Evolutionary conservation across 805 yeast genomes (phyloP), one percentile per base, ranked within the genome.

Genomic region (Sugiyamaella boreocaroliniensis): DNA sequence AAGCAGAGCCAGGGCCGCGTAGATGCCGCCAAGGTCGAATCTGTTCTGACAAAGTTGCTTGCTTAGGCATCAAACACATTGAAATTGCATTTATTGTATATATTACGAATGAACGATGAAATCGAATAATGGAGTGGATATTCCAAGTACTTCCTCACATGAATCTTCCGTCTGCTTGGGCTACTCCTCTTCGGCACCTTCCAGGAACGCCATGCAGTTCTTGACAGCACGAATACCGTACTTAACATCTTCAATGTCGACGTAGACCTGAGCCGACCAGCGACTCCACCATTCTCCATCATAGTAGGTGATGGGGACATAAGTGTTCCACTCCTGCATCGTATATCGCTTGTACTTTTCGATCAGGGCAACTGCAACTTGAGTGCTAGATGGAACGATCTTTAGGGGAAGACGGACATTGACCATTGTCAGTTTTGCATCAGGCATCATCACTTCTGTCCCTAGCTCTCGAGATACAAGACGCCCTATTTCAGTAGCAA

Each of bases 1-100:
- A 80, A 81, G 61, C 71, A 76, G 51, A 79, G 88, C 1, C 85
- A 82, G 58, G 97, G 97, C 2, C 76, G 56, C 76, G 87, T 62
- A 7, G 62, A 61, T 22, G 61, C 65, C 5, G 47, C 45, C 11
- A 43, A 45, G 2, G 53, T 58, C n/a, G 61, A 57, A 42, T 19
- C 34, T 6, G 40, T 29, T 14, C 42, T 58, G 2, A 43, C 29
- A 40, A 18, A 53, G 43, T 52, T 51, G 32, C 20, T 37, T 20
- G 20, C 16, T 9, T 45, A 18, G 18, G 15, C 15, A 29, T 5
- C 22, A 45, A 15, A 19, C 4, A 15, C 14, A 29, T n/a, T 18
- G 14, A 11, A 43, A 16, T 26, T 43, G 22, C 14, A 15, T 22
- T 18, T 26, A 20, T 45, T 45, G 42, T 29, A 45, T 29, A 26